These are phyloP conservation scores for Chernovozyma sophiae-reginae DNA, from an alignment of 1,139 yeast species.

Conservation along the genomic window DNA sequence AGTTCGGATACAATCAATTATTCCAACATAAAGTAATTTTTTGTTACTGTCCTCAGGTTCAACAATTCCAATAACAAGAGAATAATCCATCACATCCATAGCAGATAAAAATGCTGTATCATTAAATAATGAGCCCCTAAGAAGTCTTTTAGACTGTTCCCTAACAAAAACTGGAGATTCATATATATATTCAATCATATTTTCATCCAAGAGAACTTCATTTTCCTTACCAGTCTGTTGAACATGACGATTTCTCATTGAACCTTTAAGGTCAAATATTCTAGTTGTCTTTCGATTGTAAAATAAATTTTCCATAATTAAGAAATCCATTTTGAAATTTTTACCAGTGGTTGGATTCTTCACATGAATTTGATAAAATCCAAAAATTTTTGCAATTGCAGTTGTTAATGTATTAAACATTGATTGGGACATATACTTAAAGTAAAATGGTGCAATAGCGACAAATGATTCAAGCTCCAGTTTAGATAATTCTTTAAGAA, in stretches of 20 bases:
- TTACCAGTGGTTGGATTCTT: constrained; percentile 74
- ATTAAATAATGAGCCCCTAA: constrained; percentile 88
- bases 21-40: constrained; percentile 79
- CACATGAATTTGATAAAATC: constrained; percentile 90
- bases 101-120: constrained; percentile 92
- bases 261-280: constrained; percentile 93
- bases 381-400: constrained; percentile 89
- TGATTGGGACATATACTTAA: constrained; percentile 94
- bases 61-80: constrained; percentile 81
- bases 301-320: constrained; percentile 94
- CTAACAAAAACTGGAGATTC: constrained; percentile 94
- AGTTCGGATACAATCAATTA: constrained; percentile 91
- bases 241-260: constrained; percentile 96
- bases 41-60: constrained; percentile 52
- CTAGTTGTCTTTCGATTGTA: constrained; percentile 80
- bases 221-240: constrained; percentile 94
- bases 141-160: constrained; percentile 81
- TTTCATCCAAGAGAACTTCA: constrained; percentile 92
- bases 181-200: constrained; percentile 96
- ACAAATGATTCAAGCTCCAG: constrained; percentile 91
- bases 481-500: constrained; percentile 84
- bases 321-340: constrained; percentile 79
- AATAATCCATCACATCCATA: constrained; percentile 99
- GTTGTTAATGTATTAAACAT: constrained; percentile 93
- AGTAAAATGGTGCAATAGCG: constrained; percentile 93